These are phyloP conservation scores for Litsea cubeba DNA, from an alignment of 164 flowering plant species.

Conservation along the genomic window DNA sequence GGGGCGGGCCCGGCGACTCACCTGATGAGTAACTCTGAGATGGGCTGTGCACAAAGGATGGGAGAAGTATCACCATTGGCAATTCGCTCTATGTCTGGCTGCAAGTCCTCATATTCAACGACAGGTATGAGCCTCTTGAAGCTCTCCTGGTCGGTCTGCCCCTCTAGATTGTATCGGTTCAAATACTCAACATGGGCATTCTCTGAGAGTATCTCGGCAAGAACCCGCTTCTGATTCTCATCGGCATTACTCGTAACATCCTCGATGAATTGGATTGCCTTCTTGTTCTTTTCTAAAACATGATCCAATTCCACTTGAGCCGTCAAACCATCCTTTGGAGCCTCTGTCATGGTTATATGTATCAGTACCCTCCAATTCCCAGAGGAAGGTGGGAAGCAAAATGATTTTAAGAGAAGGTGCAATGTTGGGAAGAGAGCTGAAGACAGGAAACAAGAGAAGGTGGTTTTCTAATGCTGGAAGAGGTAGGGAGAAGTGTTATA, in stretches of 20 bases:
- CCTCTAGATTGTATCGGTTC: constrained; percentile 47
- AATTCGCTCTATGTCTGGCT: constrained; percentile 62
- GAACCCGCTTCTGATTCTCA: constrained; percentile 50
- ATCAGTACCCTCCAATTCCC: no score
- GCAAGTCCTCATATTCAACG: constrained; percentile 63
- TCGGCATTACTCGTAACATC: constrained; percentile 68
- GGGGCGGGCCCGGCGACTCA: constrained; percentile 3
- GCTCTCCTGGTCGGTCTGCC: constrained; percentile 57
- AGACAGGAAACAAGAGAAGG: constrained; percentile 4
- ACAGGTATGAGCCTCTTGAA: constrained; percentile 79
- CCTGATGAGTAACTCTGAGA: constrained; percentile 89
- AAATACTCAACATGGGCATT: constrained; percentile 35
- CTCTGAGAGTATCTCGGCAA: constrained; percentile 53
- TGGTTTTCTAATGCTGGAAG: constrained; percentile 13
- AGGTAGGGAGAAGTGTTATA: constrained; percentile 17
- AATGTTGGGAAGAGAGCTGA: not conserved
- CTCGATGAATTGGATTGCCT: constrained; percentile 64
- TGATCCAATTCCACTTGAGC: not conserved
- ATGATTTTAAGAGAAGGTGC: constrained; percentile 6
- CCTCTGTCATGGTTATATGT: constrained; percentile 59
- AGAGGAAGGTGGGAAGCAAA: not conserved
- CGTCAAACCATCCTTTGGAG: constrained; percentile 24
- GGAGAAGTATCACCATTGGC: constrained; percentile 79
- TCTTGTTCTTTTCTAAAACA: constrained; percentile 42
- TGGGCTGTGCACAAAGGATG: constrained; percentile 66